A percentile compares a stretch with the other conserved stretches of the same genome.
Conservation (phyloP, 2,329 filamentous ascomycete genomes). For the Cryphonectria nitschkei region DNA sequence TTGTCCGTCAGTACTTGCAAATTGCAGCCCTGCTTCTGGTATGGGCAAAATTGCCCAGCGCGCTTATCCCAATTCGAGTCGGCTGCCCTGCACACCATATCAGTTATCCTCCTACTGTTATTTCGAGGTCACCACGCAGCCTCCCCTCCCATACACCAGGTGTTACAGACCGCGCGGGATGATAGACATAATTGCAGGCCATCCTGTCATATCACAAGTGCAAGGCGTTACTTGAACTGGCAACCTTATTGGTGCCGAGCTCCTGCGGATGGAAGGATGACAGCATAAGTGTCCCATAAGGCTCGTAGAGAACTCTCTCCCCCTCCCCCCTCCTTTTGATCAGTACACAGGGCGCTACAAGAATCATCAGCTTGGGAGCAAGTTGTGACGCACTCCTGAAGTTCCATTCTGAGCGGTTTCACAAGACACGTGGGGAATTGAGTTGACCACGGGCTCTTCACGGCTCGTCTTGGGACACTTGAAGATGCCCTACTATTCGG, state of each 20-base stretch:
- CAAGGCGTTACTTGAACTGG: neutral
- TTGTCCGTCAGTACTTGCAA: neutral
- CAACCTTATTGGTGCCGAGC: neutral
- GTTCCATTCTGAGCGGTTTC: neutral
- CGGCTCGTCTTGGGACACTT: neutral
- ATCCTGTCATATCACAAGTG: neutral
- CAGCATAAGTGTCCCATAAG: neutral
- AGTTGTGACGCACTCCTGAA: neutral
- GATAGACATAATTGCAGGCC: neutral
- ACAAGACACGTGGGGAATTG: neutral
- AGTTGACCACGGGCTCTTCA: neutral
- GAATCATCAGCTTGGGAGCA: neutral
- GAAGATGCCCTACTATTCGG: neutral
- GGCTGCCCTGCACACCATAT: neutral
- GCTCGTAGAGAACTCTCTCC: neutral
- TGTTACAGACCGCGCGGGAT: constrained; percentile 3
- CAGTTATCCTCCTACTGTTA: neutral
- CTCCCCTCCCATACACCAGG: neutral
- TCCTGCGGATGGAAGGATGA: neutral
- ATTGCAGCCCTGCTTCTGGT: neutral
- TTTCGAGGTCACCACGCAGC: neutral
- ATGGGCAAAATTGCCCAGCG: neutral
- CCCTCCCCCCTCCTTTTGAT: neutral
- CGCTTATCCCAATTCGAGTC: neutral
- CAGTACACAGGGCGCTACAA: neutral